These are phyloP conservation scores for Tolypocladium ovalisporum DNA, from an alignment of 2,329 filamentous ascomycete genomes.

Conservation along the genomic window DNA sequence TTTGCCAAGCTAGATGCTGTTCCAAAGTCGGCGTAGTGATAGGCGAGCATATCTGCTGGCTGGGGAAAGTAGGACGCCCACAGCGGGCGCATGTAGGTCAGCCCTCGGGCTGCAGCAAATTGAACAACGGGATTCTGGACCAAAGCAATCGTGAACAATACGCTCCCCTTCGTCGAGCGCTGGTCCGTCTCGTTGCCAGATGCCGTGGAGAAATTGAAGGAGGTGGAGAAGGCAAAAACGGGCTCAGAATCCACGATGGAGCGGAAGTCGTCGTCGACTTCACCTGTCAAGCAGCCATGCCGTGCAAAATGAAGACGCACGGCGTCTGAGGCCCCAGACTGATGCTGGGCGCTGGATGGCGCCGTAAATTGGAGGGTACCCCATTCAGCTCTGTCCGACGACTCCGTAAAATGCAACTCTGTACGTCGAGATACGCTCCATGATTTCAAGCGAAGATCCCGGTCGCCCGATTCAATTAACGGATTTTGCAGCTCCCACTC, in stretches of 20 bases:
- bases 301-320: constrained; percentile 61
- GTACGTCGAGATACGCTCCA: constrained; percentile 51
- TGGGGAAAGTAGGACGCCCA: constrained; percentile 67
- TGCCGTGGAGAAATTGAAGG: constrained; percentile 39
- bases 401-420: constrained; percentile 66
- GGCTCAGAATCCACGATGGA: constrained; percentile 68
- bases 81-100: constrained; percentile 68
- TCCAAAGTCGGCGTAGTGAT: constrained; percentile 66
- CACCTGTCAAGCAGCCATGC: constrained; percentile 54
- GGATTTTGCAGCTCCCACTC: constrained; percentile 49
- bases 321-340: constrained; percentile 56
- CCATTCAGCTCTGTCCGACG: constrained; percentile 70
- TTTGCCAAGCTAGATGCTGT: constrained; percentile 51
- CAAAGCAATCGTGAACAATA: constrained; percentile 66
- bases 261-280: constrained; percentile 55
- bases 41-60: constrained; percentile 53
- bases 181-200: not conserved
- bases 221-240: constrained; percentile 68
- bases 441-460: constrained; percentile 41
- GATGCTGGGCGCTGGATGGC: constrained; percentile 55
- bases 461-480: constrained; percentile 1
- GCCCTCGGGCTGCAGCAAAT: constrained; percentile 63
- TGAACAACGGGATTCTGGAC: constrained; percentile 72
- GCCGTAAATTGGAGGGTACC: constrained; percentile 69
- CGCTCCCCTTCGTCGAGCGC: constrained; percentile 28